These are phyloP conservation scores for Coniferiporia weirii DNA, from an alignment of 1,284 basidiomycete species.

Conservation along the genomic window DNA sequence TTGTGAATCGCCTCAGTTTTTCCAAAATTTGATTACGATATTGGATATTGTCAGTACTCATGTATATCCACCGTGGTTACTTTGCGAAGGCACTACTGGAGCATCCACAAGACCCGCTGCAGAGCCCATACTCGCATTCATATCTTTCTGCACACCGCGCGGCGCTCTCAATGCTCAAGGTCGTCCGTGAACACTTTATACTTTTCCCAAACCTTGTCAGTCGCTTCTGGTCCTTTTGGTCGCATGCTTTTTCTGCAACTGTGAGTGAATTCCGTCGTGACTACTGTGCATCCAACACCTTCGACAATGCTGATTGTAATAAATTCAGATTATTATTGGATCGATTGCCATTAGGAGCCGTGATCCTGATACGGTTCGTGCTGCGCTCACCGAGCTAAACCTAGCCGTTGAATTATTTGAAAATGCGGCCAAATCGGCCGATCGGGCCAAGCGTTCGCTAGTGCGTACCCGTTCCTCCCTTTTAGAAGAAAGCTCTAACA, in stretches of 20 bases:
- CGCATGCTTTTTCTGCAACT: constrained; percentile 23
- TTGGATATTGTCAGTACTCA: constrained; percentile 16
- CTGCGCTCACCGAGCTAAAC: constrained; percentile 22
- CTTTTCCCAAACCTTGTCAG: constrained; percentile 20
- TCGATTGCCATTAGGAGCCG: constrained; percentile 22
- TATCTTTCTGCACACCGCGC: constrained; percentile 23
- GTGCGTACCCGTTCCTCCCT: constrained; percentile 16
- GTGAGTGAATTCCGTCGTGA: constrained; percentile 15
- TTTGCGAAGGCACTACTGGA: constrained; percentile 23
- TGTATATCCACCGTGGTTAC: constrained; percentile 24
- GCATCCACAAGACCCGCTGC: constrained; percentile 22
- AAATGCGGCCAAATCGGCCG: constrained; percentile 19
- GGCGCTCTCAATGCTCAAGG: constrained; percentile 20
- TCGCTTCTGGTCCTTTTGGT: constrained; percentile 24
- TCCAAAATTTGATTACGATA: neutral
- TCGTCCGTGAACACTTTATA: constrained; percentile 18
- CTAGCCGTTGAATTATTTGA: constrained; percentile 23
- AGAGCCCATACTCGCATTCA: constrained; percentile 23
- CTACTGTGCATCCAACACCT: neutral
- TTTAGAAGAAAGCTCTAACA: neutral
- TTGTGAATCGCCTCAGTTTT: neutral
- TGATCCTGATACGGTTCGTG: constrained; percentile 16
- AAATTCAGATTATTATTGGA: constrained; percentile 22
- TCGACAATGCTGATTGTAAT: neutral
- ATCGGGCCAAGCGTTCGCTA: constrained; percentile 23